Conservation (phyloP, 768 basidiomycete genomes). For the Boletus rubropictus region DNA sequence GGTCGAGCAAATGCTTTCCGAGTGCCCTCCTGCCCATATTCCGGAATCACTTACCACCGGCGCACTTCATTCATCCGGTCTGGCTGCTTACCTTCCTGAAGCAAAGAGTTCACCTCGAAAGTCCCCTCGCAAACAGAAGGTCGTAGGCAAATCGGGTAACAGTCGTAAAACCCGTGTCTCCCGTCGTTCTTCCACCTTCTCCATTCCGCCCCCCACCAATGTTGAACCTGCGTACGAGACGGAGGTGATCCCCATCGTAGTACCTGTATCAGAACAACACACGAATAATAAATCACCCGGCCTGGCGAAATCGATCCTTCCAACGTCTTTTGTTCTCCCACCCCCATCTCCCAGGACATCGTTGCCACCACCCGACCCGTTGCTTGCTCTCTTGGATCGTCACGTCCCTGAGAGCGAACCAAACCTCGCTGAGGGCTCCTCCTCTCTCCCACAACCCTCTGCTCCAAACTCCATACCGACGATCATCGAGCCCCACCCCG, state of each 20-base stretch:
- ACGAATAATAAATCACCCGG: slow-evolving; percentile 15
- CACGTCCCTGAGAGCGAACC: slow-evolving; percentile 15
- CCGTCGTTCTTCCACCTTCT: slow-evolving; percentile 41
- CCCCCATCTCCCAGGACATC: slow-evolving; percentile 71
- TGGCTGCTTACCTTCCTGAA: slow-evolving; percentile 23
- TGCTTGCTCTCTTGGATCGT: slow-evolving; percentile 24
- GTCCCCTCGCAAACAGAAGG: slow-evolving; percentile 41
- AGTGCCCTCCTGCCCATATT: slow-evolving; percentile 41
- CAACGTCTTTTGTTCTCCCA: slow-evolving; percentile 71
- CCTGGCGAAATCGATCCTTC: slow-evolving; percentile 46
- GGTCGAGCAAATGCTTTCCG: slow-evolving; percentile 54
- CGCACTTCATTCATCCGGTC: slow-evolving; percentile 14
- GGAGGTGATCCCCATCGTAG: slow-evolving; percentile 38
- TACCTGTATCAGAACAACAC: slow-evolving; percentile 27
- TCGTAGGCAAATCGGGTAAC: slow-evolving; percentile 42
- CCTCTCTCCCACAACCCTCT: neutral
- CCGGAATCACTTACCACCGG: slow-evolving; percentile 22
- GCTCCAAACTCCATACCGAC: slow-evolving; percentile 16
- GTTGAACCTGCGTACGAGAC: slow-evolving; percentile 47
- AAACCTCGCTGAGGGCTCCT: neutral
- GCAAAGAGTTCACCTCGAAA: slow-evolving; percentile 40
- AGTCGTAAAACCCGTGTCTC: slow-evolving; percentile 42
- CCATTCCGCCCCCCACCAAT: slow-evolving; percentile 31
- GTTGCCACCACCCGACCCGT: slow-evolving; percentile 41
- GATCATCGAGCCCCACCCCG: slow-evolving; percentile 16